These are phyloP conservation scores for Microbotryum lychnidis-dioicae DNA, from an alignment of 1,284 basidiomycete species.

Conservation along the genomic window DNA sequence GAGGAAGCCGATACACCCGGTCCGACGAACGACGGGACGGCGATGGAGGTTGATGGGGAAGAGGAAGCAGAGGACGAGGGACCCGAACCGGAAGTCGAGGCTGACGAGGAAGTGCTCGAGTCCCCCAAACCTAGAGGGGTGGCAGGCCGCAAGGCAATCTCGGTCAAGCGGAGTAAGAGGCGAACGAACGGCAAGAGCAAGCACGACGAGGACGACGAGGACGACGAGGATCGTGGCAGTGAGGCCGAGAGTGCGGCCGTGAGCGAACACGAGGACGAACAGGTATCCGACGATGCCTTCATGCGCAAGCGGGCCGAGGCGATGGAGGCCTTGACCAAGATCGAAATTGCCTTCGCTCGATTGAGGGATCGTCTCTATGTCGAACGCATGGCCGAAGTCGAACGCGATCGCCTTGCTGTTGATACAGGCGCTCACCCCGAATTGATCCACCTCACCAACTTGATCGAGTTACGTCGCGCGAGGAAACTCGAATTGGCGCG, in stretches of 20 bases:
- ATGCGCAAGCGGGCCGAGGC: constrained; percentile 40
- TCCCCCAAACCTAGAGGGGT: not conserved
- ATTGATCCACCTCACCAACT: constrained; percentile 59
- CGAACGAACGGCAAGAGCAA: constrained; percentile 9
- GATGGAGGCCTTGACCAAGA: constrained; percentile 47
- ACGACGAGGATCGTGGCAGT: not conserved
- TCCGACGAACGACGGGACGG: not conserved
- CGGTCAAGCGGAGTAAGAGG: not conserved
- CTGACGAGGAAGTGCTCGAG: not conserved
- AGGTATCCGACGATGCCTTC: constrained; percentile 20
- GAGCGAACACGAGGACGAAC: constrained; percentile 27
- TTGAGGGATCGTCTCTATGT: constrained; percentile 50
- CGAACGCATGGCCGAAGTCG: constrained; percentile 50
- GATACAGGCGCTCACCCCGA: constrained; percentile 69
- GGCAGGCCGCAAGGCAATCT: too few relatives aligned
- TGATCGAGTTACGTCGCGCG: constrained; percentile 40
- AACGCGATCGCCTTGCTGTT: constrained; percentile 49
- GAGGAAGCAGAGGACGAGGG: not conserved
- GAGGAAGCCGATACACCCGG: not conserved
- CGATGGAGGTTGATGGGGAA: not conserved
- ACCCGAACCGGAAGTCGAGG: not conserved
- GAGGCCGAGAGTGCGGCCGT: constrained; percentile 3
- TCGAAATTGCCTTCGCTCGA: constrained; percentile 51
- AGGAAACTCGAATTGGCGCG: constrained; percentile 39
- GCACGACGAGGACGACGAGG: constrained; percentile 9